Percentiles rank a stretch among this genome's conserved stretches.
phyloP scores from a whole-genome alignment of 1,139 yeast species.

The Suhomyces panamericanus region DNA sequence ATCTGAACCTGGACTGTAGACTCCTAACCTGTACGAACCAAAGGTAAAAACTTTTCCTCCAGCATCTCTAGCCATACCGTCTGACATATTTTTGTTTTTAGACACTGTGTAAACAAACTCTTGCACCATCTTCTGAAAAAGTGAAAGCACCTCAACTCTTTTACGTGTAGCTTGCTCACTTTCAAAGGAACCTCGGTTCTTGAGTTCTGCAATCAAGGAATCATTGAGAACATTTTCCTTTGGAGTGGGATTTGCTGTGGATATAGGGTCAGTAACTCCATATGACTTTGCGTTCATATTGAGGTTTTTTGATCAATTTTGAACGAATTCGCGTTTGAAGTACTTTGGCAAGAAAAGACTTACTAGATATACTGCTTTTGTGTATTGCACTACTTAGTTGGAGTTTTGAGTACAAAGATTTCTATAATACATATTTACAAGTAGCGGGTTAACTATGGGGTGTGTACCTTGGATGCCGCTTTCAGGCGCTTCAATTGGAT shows the following conservation, averaged over 20 bases:
- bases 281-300: constrained; percentile 36
- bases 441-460: not conserved
- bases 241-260: constrained; percentile 29
- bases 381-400: no score
- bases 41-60: constrained; percentile 96
- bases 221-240: constrained; percentile 61
- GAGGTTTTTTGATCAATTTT: not conserved
- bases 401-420: no score
- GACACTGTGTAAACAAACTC: constrained; percentile 85
- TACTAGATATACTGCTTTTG: no score
- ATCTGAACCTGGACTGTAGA: constrained; percentile 97
- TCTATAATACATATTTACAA: constrained; percentile 4
- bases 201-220: constrained; percentile 71
- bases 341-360: no score
- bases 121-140: constrained; percentile 68
- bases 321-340: no score
- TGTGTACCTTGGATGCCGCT: not conserved
- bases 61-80: constrained; percentile 95
- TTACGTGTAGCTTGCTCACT: constrained; percentile 76
- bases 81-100: constrained; percentile 82
- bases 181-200: constrained; percentile 87
- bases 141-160: constrained; percentile 70
- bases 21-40: constrained; percentile 94
- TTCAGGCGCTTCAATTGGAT: not conserved
- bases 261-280: constrained; percentile 92